Conservation (phyloP, 768 basidiomycete species). For the Phylloporus scabripes region DNA sequence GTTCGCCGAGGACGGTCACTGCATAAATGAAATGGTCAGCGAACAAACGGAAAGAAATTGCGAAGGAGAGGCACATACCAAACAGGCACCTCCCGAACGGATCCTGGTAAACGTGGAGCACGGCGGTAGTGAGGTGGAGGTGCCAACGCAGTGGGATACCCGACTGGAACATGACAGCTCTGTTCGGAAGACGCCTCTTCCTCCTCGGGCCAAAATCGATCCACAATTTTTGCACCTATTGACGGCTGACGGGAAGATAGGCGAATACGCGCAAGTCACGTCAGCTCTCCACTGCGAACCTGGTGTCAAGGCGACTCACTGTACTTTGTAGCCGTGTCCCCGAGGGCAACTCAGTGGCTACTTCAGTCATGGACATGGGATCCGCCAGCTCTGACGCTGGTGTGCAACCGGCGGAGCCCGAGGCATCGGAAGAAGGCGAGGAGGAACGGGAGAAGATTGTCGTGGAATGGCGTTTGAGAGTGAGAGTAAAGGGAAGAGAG, state of each 20-base stretch:
- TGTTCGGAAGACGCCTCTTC: constrained; percentile 19
- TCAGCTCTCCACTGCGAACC: constrained; percentile 4
- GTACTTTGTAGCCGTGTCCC: constrained; percentile 1
- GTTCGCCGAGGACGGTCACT: constrained; percentile 20
- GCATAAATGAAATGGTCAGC: background rate
- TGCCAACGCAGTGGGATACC: constrained; percentile 19
- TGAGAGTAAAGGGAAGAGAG: constrained; percentile 18
- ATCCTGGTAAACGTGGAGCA: constrained; percentile 13
- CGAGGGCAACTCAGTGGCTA: background rate
- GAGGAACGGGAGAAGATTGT: constrained; percentile 19
- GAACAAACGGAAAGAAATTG: background rate
- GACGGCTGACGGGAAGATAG: constrained; percentile 16
- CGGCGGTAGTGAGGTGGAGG: constrained; percentile 29
- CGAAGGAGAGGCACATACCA: constrained; percentile 10
- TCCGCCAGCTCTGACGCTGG: constrained; percentile 19
- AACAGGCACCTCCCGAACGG: constrained; percentile 6
- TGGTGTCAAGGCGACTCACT: constrained; percentile 15
- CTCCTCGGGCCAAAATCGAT: constrained; percentile 31
- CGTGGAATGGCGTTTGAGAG: constrained; percentile 24
- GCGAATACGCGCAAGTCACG: constrained; percentile 1
- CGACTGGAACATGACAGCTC: constrained; percentile 7
- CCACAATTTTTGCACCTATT: constrained; percentile 26
- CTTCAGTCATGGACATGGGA: constrained; percentile 12
- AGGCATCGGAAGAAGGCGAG: constrained; percentile 10
- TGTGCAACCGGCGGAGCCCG: constrained; percentile 9